Percentiles rank a stretch among this genome's conserved stretches.
Conservation (phyloP, 2,329 filamentous ascomycete genomes). For the Aurifilum marmelostoma region DNA sequence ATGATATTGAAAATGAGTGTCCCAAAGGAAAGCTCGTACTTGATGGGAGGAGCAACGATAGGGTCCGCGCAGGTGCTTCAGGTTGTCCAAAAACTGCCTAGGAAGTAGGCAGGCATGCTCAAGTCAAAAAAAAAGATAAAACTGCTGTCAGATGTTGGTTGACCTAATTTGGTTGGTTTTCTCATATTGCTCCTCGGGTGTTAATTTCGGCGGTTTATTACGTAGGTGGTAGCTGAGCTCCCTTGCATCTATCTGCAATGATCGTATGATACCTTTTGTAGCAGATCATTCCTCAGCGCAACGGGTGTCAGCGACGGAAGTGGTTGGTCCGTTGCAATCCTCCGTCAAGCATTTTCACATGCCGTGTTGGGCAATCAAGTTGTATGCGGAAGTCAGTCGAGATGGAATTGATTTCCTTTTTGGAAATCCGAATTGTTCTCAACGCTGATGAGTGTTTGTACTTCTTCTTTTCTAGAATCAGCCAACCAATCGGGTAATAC, state of each 20-base stretch:
- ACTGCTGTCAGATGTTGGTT: not conserved
- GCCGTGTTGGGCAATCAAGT: no score
- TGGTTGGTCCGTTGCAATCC: not conserved
- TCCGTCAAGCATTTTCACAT: no score
- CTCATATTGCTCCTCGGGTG: not conserved
- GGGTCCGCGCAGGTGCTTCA: not conserved
- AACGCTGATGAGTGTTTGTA: no score
- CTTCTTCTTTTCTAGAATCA: no score
- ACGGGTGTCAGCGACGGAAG: not conserved
- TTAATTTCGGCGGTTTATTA: not conserved
- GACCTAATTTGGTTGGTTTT: not conserved
- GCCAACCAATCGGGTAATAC: no score
- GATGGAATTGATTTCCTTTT: no score
- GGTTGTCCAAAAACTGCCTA: not conserved
- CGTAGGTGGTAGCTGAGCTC: conserved; percentile 1
- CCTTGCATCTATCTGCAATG: not conserved
- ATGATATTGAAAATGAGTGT: not conserved
- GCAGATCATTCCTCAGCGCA: not conserved
- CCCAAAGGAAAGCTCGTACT: not conserved
- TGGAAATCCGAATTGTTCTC: no score
- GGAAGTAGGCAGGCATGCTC: not conserved
- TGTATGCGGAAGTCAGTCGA: no score
- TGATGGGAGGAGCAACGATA: not conserved
- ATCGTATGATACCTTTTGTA: not conserved
- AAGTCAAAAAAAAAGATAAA: not conserved